Percentiles rank a stretch among this genome's conserved stretches.
Conservation (phyloP, 2,329 filamentous ascomycete genomes). For the Penicillium paneum region DNA sequence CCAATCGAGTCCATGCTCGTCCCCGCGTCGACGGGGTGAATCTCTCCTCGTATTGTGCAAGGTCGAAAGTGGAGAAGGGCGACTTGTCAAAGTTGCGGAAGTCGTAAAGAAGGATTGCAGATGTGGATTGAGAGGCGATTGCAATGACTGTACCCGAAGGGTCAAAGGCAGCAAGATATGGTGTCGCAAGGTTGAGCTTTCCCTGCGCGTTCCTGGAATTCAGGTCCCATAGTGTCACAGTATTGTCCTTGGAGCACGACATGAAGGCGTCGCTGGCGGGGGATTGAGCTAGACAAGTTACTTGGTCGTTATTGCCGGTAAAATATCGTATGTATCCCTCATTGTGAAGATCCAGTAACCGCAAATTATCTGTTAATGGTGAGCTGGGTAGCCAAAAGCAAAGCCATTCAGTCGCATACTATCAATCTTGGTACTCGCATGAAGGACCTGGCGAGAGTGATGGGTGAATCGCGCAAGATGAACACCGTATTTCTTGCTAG, state of each 20-base stretch:
- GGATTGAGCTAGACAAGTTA: constrained; percentile 79
- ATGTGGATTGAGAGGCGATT: constrained; percentile 75
- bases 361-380: constrained; percentile 58
- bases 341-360: constrained; percentile 85
- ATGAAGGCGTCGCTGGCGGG: constrained; percentile 88
- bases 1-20: constrained; percentile 75
- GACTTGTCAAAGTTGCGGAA: constrained; percentile 89
- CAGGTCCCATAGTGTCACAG: constrained; percentile 86
- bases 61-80: constrained; percentile 82
- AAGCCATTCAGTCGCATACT: constrained; percentile 48
- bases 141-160: constrained; percentile 90
- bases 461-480: constrained; percentile 94
- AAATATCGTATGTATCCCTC: constrained; percentile 97
- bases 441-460: constrained; percentile 84
- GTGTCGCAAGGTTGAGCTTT: constrained; percentile 72
- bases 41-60: constrained; percentile 58
- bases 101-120: constrained; percentile 84
- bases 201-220: constrained; percentile 76
- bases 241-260: constrained; percentile 86
- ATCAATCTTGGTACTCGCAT: constrained; percentile 93
- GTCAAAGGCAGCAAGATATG: constrained; percentile 84
- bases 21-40: constrained; percentile 50
- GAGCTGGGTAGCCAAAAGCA: not conserved
- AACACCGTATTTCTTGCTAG: constrained; percentile 95
- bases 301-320: constrained; percentile 77